These are phyloP conservation scores for Trypanosomatidae sp. DNA, from an alignment of 208 protist species.

Conservation along the genomic window DNA sequence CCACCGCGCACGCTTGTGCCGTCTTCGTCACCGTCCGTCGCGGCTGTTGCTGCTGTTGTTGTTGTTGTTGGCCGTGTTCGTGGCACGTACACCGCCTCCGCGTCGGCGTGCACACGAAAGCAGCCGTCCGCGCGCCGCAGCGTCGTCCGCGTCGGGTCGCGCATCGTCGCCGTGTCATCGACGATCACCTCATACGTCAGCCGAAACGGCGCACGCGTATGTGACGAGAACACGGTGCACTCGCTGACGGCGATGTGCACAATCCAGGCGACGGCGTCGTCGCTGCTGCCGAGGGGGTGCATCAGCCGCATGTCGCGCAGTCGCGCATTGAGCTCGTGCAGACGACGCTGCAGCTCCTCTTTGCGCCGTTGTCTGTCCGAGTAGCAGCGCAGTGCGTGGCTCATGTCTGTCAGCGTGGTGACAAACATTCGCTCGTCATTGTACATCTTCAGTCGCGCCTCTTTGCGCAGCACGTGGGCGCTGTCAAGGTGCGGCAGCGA, in stretches of 20 bases:
- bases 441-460: slow-evolving; percentile 67
- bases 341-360: slow-evolving; percentile 39
- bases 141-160: slow-evolving; percentile 44
- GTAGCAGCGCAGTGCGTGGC: slow-evolving; percentile 46
- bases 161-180: slow-evolving; percentile 68
- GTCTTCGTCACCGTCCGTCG: neutral
- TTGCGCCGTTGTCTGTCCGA: slow-evolving; percentile 54
- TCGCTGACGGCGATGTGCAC: slow-evolving; percentile 78
- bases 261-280: slow-evolving; percentile 69
- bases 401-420: slow-evolving; percentile 54
- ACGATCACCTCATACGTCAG: slow-evolving; percentile 82
- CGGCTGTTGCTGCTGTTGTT: neutral
- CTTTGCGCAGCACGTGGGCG: slow-evolving; percentile 46
- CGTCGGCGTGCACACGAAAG: slow-evolving; percentile 32
- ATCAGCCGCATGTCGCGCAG: slow-evolving; percentile 41
- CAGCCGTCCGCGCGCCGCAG: slow-evolving; percentile 45
- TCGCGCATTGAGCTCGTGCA: slow-evolving; percentile 47
- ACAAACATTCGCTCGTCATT: slow-evolving; percentile 75
- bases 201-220: slow-evolving; percentile 72
- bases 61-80: neutral
- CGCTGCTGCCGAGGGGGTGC: slow-evolving; percentile 48
- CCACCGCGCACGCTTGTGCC: neutral
- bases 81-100: slow-evolving; percentile 28
- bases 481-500: slow-evolving; percentile 11
- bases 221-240: slow-evolving; percentile 81